Evolutionary conservation across 1,284 basidiomycete species (phyloP), one percentile per base, ranked within the genome.

Genomic region (Moesziomyces sp.): DNA sequence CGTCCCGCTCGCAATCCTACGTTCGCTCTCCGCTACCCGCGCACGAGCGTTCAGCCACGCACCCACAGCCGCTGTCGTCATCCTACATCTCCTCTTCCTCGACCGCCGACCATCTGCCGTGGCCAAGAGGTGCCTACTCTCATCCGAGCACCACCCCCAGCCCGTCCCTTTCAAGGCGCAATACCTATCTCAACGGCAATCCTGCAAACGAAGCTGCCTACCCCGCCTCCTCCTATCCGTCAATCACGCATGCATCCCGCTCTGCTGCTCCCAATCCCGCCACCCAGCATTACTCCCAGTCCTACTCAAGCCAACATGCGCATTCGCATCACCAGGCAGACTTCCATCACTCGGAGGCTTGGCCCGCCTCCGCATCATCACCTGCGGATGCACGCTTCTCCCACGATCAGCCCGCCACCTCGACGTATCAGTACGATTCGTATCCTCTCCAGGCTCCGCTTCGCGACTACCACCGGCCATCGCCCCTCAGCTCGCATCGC

Each of bases 391-490:
- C 44, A n/a, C 51, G 54, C 24, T 47, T 44, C 28, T 24, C 50
- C 24, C 58, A 51, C 13, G 52, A 46, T 5, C 55, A 57, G 3
- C 13, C 52, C 8, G 23, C 58, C 7, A 45, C 55, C 1, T 19
- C 55, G 18, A 4, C 34, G 5, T 55, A 55, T 5, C 26, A 21
- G 1, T 58, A 52, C 48, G 56, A 68, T n/a, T 45, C 51, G 6
- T 62, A 62, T 47, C 66, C 66, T 38, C 52, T 68, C 6, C 66
- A 68, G 13, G 48, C 42, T 13, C 49, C 59, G 6, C 19, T 42
- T 21, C 66, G 59, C 46, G 59, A 68, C n/a, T 40, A 54, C 1
- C 55, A 62, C 40, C 59, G 66, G 18, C 43, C 66, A 13, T 68
- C 66, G 35, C 66, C 66, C 5, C 46, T 51, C 14, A 40, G 59